These are phyloP conservation scores for Beauveria bassiana DNA, from an alignment of 2,329 filamentous ascomycete genomes.

Conservation along the genomic window DNA sequence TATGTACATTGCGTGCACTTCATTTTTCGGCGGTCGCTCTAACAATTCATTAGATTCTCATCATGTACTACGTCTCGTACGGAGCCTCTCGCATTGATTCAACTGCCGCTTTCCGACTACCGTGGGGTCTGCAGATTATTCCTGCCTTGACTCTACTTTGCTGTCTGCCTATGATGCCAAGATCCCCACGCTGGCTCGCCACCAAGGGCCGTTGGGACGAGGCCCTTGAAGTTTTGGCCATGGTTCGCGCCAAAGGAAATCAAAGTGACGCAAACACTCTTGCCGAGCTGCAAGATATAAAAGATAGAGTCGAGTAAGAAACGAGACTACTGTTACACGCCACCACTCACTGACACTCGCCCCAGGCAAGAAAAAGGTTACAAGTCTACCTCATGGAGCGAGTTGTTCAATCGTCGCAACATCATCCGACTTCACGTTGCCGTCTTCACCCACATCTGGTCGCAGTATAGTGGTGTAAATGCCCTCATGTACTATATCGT, in stretches of 20 bases:
- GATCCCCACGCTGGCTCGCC: conserved; percentile 54
- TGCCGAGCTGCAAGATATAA: conserved; percentile 46
- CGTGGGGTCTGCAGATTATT: conserved; percentile 57
- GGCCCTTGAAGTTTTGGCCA: conserved; percentile 39
- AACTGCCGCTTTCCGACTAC: conserved; percentile 49
- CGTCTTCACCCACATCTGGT: conserved; percentile 40
- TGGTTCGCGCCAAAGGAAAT: conserved; percentile 47
- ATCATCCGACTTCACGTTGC: conserved; percentile 40
- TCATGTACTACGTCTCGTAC: conserved; percentile 61
- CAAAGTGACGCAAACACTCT: conserved; percentile 43
- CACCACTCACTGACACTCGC: background rate
- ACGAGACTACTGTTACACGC: no score
- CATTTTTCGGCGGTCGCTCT: conserved; percentile 27
- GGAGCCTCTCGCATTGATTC: conserved; percentile 51
- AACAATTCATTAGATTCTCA: conserved; percentile 40
- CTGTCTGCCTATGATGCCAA: conserved; percentile 49
- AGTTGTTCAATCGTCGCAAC: conserved; percentile 33
- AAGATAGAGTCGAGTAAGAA: conserved; percentile 20
- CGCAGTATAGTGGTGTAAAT: conserved; percentile 42
- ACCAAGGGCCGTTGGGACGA: conserved; percentile 51
- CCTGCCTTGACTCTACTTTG: conserved; percentile 48
- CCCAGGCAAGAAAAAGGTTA: conserved; percentile 11
- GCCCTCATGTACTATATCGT: conserved; percentile 47
- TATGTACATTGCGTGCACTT: conserved; percentile 43
- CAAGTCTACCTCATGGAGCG: conserved; percentile 19